Percentiles rank a stretch among this genome's conserved stretches.
Conservation (phyloP, 2,329 filamentous ascomycete genomes). For the Coniochaeta ligniaria region DNA sequence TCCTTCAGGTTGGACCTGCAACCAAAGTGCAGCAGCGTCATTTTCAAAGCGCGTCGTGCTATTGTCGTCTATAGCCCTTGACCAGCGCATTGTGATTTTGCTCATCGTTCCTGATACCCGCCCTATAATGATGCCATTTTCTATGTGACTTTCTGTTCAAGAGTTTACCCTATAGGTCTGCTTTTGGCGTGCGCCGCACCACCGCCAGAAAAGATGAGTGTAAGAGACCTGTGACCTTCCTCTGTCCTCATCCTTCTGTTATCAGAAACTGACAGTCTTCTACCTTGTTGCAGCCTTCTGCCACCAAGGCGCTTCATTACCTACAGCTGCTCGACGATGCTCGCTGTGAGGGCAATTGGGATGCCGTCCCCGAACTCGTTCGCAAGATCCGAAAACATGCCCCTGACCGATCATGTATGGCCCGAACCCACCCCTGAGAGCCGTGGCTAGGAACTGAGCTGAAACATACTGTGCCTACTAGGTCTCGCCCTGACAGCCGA, state of each 20-base stretch:
- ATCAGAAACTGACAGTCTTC: not conserved
- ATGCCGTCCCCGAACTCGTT: slow-evolving; percentile 77
- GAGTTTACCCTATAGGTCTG: not conserved
- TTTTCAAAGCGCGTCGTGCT: not conserved
- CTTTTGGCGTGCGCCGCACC: not conserved
- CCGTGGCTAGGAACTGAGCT: not conserved
- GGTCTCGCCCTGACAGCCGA: slow-evolving; percentile 65
- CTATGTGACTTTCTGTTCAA: not conserved
- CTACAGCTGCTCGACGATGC: slow-evolving; percentile 76
- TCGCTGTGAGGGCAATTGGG: slow-evolving; percentile 83
- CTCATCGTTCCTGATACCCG: not conserved
- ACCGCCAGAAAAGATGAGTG: not conserved
- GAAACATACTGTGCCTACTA: slow-evolving; percentile 21
- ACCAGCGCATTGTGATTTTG: not conserved
- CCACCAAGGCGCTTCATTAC: slow-evolving; percentile 76
- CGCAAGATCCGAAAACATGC: slow-evolving; percentile 94
- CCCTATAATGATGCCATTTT: not conserved
- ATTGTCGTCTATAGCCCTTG: not conserved
- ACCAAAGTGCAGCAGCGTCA: not conserved
- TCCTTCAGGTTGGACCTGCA: not conserved
- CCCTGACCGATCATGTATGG: slow-evolving; percentile 73
- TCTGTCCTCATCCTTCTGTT: not conserved
- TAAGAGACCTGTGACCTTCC: not conserved
- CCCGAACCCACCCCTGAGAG: slow-evolving; percentile 5
- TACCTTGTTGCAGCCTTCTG: slow-evolving; percentile 18